Conservation (phyloP, 352 stramenopile species). For the Phytophthora pluvialis region DNA sequence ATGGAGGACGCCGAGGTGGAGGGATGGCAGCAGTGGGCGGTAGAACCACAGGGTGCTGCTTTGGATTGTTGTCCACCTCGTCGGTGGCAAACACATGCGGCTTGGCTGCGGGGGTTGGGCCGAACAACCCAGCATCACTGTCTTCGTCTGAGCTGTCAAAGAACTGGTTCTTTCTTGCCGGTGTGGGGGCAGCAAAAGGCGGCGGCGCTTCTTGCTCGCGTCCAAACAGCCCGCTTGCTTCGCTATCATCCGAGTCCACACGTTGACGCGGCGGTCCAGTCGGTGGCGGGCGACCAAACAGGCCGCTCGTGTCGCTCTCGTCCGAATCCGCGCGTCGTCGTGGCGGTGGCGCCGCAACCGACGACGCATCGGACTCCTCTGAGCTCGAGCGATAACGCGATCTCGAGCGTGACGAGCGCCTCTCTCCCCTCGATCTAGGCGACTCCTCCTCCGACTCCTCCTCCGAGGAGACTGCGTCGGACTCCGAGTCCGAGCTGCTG, state of each 20-base stretch:
- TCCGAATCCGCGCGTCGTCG: conserved; percentile 40
- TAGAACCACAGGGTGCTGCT: background rate
- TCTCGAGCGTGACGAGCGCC: conserved; percentile 21
- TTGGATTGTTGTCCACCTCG: too few species aligned
- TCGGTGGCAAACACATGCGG: conserved; percentile 38
- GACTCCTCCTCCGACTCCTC: conserved; percentile 2
- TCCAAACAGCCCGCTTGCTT: conserved; percentile 66
- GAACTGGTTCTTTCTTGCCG: conserved; percentile 49
- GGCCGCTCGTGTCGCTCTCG: conserved; percentile 65
- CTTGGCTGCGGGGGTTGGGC: conserved; percentile 27
- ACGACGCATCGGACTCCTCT: conserved; percentile 49
- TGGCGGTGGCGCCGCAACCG: conserved; percentile 22
- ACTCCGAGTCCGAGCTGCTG: conserved; percentile 67
- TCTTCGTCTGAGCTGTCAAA: conserved; percentile 70
- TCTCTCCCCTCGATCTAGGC: conserved; percentile 22
- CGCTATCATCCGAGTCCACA: conserved; percentile 56
- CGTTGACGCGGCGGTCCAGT: conserved; percentile 30
- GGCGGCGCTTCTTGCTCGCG: conserved; percentile 31
- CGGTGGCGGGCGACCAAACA: conserved; percentile 50
- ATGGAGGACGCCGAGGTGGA: conserved; percentile 1
- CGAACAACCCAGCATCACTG: conserved; percentile 68
- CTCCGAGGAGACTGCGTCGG: conserved; percentile 41
- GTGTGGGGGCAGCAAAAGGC: conserved; percentile 28
- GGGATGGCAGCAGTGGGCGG: background rate
- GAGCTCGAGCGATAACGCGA: conserved; percentile 40